Evolutionary conservation across 345 rosid species (phyloP).

Genomic region (Lumnitzera littorea): DNA sequence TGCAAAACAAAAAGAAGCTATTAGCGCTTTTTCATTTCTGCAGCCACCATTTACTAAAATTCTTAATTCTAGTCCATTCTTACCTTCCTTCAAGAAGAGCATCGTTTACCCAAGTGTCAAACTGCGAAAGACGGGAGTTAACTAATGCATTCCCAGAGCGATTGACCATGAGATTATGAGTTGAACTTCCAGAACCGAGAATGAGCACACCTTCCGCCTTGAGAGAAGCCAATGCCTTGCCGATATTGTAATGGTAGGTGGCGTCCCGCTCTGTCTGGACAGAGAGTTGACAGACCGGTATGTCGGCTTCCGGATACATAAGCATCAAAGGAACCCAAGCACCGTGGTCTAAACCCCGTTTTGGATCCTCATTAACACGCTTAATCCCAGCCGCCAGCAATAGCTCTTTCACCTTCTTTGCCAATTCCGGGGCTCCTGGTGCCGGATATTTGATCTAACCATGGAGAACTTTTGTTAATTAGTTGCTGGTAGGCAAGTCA

Average conservation of each 20-base stretch:
- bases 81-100: constrained; percentile 85
- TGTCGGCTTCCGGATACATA: constrained; percentile 88
- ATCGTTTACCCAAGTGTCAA: constrained; percentile 77
- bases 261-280: constrained; percentile 52
- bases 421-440: constrained; percentile 84
- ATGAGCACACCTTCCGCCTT: constrained; percentile 84
- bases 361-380: constrained; percentile 49
- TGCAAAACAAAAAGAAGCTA: constrained; percentile 4
- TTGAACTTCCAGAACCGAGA: constrained; percentile 74
- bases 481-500: too few species aligned
- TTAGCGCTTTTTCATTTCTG: too few species aligned
- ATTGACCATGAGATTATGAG: constrained; percentile 64
- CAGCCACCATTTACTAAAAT: not conserved
- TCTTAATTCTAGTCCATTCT: not conserved
- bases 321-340: constrained; percentile 96
- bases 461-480: too few species aligned
- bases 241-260: constrained; percentile 72
- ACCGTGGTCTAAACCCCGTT: constrained; percentile 90
- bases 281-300: constrained; percentile 84
- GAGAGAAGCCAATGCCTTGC: constrained; percentile 78
- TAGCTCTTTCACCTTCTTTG: constrained; percentile 67
- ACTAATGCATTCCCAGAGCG: constrained; percentile 4
- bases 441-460: constrained; percentile 75
- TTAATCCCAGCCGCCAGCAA: constrained; percentile 42
- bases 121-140: constrained; percentile 59